phyloP scores from a whole-genome alignment of 495 filamentous ascomycete genomes.

The Melanomma pulvis-pyrius region DNA sequence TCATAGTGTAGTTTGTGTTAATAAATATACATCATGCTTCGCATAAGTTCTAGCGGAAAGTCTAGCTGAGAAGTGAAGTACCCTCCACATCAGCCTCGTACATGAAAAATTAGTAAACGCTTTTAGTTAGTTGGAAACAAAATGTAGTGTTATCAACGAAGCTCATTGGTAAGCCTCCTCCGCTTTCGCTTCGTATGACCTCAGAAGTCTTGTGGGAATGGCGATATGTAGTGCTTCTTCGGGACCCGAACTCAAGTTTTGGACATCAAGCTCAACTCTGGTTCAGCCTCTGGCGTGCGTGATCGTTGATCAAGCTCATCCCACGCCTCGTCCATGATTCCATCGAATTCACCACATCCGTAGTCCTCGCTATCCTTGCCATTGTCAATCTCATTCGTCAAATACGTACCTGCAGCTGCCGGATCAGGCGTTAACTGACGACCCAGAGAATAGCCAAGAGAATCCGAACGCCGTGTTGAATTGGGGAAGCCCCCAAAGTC shows the following conservation, averaged over 20 bases:
- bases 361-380: neutral
- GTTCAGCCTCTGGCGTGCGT: neutral
- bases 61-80: neutral
- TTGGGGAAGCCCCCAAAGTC: neutral
- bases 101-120: neutral
- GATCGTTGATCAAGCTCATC: neutral
- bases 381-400: neutral
- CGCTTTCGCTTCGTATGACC: neutral
- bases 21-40: too few species aligned
- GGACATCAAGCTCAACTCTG: neutral
- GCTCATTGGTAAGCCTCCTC: neutral
- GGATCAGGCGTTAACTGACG: neutral
- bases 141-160: neutral
- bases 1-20: too few species aligned
- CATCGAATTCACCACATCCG: neutral
- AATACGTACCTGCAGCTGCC: slow-evolving; percentile 6
- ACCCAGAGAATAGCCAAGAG: slow-evolving; percentile 3
- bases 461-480: neutral
- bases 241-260: neutral
- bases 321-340: neutral
- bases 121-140: neutral
- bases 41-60: neutral
- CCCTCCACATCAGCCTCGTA: neutral
- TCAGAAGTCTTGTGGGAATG: neutral
- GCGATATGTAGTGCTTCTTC: neutral